Conservation (phyloP, 2,329 filamentous ascomycete species). For the Knoxdaviesia proteae region DNA sequence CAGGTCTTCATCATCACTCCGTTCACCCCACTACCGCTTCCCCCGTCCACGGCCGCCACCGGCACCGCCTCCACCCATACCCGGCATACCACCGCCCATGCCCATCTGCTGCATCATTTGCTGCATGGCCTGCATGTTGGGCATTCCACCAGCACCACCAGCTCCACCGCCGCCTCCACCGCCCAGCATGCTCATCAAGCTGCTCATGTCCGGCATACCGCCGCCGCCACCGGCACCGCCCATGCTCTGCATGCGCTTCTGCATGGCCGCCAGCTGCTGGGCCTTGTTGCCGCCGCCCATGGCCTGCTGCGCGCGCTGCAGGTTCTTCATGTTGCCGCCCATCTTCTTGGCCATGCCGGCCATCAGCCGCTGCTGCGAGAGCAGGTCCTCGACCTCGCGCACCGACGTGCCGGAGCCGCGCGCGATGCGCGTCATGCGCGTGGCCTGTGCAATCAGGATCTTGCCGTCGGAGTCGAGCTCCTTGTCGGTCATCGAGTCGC, state of each 20-base stretch:
- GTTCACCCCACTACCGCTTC: background rate
- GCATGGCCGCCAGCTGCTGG: constrained; percentile 91
- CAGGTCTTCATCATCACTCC: background rate
- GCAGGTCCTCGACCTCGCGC: constrained; percentile 78
- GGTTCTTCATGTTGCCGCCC: constrained; percentile 93
- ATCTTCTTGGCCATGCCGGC: constrained; percentile 98
- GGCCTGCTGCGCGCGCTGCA: constrained; percentile 79
- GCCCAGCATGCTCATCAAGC: constrained; percentile 82
- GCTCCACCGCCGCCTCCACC: constrained; percentile 38
- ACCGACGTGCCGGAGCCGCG: constrained; percentile 80
- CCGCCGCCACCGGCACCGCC: constrained; percentile 49
- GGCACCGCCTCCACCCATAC: constrained; percentile 12
- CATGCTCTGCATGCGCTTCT: constrained; percentile 86
- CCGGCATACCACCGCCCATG: constrained; percentile 26
- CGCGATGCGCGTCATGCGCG: constrained; percentile 79
- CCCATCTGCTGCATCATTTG: constrained; percentile 60
- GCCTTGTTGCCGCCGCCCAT: constrained; percentile 83
- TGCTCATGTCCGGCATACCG: constrained; percentile 63
- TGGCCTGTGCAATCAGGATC: constrained; percentile 79
- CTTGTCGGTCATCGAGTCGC: constrained; percentile 92
- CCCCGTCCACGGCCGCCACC: constrained; percentile 2
- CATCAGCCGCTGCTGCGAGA: constrained; percentile 99
- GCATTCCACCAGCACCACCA: constrained; percentile 36
- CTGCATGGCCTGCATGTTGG: constrained; percentile 58
- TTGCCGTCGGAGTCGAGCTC: constrained; percentile 93